These are phyloP conservation scores for Kurtzmaniella quercitrusa DNA, from an alignment of 1,139 yeast species.

Conservation along the genomic window DNA sequence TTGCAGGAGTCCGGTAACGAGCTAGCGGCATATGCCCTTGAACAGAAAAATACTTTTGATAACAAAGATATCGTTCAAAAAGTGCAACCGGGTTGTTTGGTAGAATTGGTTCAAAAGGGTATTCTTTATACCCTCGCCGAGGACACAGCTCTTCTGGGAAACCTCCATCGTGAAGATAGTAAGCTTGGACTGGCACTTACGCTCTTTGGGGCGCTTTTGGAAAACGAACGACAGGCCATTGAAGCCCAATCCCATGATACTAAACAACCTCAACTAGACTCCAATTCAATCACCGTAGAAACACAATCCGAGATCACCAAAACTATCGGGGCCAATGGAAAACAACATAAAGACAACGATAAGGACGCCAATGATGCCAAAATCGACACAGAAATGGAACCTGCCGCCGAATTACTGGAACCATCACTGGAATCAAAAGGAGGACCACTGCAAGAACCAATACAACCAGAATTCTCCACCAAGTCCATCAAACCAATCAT, in stretches of 20 bases:
- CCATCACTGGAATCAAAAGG: too few species aligned
- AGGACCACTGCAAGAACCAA: background rate
- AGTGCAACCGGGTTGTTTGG: slow-evolving; percentile 65
- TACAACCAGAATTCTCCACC: slow-evolving; percentile 17
- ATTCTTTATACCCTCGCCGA: slow-evolving; percentile 55
- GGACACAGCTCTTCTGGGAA: slow-evolving; percentile 10
- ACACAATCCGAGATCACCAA: slow-evolving; percentile 6
- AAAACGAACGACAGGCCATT: slow-evolving; percentile 15
- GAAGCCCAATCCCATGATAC: background rate
- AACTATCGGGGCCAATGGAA: slow-evolving; percentile 6
- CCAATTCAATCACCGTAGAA: background rate
- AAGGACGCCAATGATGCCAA: slow-evolving; percentile 2
- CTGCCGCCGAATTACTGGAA: background rate
- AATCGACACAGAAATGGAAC: background rate
- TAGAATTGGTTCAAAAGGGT: slow-evolving; percentile 81
- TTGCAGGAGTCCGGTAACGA: slow-evolving; percentile 85
- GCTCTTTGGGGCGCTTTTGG: slow-evolving; percentile 28
- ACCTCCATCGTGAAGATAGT: slow-evolving; percentile 7
- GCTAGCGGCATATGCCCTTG: slow-evolving; percentile 76
- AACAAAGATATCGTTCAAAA: slow-evolving; percentile 34
- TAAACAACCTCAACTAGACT: background rate
- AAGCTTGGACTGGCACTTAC: slow-evolving; percentile 9
- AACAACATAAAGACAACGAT: too few species aligned
- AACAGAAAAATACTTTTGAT: slow-evolving; percentile 72
- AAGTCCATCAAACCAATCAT: slow-evolving; percentile 17